Conservation (phyloP, 768 basidiomycete genomes). For the Boletus reticuloceps region DNA sequence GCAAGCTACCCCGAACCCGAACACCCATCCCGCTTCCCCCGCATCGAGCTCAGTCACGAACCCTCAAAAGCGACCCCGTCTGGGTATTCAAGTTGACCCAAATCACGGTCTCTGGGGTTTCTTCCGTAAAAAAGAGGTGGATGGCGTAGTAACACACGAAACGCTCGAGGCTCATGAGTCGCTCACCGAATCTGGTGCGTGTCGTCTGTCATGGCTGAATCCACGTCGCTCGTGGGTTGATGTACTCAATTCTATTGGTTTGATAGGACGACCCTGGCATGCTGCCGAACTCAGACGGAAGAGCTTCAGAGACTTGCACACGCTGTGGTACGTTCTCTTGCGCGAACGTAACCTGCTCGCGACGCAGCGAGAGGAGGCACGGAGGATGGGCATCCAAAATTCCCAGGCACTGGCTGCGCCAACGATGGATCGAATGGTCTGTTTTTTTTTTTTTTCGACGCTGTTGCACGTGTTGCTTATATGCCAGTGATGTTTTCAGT, state of each 20-base stretch:
- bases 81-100: slow-evolving; percentile 44
- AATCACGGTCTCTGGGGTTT: slow-evolving; percentile 79
- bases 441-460: slow-evolving; percentile 10
- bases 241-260: neutral
- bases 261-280: slow-evolving; percentile 82
- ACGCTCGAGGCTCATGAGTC: slow-evolving; percentile 36
- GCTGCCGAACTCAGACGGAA: slow-evolving; percentile 86
- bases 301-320: slow-evolving; percentile 91
- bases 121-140: slow-evolving; percentile 57
- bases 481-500: slow-evolving; percentile 42
- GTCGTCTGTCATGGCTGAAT: neutral
- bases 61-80: slow-evolving; percentile 41
- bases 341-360: slow-evolving; percentile 89
- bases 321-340: slow-evolving; percentile 88
- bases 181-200: slow-evolving; percentile 37
- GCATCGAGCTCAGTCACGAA: slow-evolving; percentile 8
- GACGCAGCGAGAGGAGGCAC: slow-evolving; percentile 78
- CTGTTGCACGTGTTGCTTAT: neutral
- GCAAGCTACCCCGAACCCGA: neutral
- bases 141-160: slow-evolving; percentile 55
- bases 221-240: neutral
- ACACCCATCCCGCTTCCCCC: neutral
- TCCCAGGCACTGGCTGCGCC: slow-evolving; percentile 27
- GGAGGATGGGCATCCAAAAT: slow-evolving; percentile 52
- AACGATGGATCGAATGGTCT: slow-evolving; percentile 43